Base-by-base conservation (phyloP, 2,329 filamentous ascomycete genomes). In the Exophiala aquamarina region DNA sequence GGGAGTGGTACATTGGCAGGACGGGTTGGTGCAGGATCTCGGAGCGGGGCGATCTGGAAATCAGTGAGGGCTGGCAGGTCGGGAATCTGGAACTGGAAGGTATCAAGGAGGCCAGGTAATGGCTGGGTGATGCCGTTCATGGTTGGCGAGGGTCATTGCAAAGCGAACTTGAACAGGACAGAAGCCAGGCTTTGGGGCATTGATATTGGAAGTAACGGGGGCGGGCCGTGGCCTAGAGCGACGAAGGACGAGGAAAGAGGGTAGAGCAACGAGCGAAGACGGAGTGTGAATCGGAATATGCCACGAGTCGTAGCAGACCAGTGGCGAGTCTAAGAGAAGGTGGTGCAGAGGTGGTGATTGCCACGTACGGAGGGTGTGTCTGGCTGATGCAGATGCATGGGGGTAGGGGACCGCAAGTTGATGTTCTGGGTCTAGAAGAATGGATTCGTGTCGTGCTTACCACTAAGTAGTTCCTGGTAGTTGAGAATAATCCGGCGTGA, bases 1-100 rank as follows among this genome's bases (percentile, higher is more conserved):
- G 71, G 70, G 14, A 66, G 66, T n/a, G 70, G 70, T 29, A 64
- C 60, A 43, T 66, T 70, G 49, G 69, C 62, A 29, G 62, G 63
- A 29, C 67, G 66, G 11, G 69, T 66, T 17, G 70, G 69, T 15
- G 68, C 65, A 10, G 70, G 71, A 53, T 73, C 68, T 23, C 71
- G 72, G 17, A 76, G 64, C 42, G 73, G 72, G 51, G 73, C 66
- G 40, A 76, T 75, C 47, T 67, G 70, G 41, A 75, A 61, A 50
- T 66, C 61, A 26, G 63, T 66, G 9, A 68, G 63, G 44, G 70
- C 66, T 42, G 70, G 67, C 20, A 70, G 61, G 54, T 72, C 70
- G 37, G 67, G 68, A 29, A 67, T 62, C 42, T 64, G 62, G 37
- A 58, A 57, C 41, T 66, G 55, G 37, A 66, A 65, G 55, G 74